Conservation (phyloP, 2,329 filamentous ascomycete species). For the Fusarium abutilonis region DNA sequence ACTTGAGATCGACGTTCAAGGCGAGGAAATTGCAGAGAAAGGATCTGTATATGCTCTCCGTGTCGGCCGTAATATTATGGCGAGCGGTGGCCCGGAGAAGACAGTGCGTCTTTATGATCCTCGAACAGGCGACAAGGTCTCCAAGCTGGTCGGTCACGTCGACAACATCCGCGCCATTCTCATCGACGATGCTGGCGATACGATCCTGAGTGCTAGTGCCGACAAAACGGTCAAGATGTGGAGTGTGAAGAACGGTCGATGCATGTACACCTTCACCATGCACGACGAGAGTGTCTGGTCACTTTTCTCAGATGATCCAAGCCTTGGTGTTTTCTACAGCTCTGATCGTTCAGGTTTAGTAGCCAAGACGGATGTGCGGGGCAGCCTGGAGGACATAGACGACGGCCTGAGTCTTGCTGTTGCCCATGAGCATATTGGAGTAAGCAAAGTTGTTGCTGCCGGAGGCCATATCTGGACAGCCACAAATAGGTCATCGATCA, state of each 20-base stretch:
- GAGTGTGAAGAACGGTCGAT: conserved; percentile 93
- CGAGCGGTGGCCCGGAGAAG: conserved; percentile 93
- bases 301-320: conserved; percentile 86
- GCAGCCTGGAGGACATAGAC: conserved; percentile 73
- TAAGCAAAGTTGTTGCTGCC: conserved; percentile 73
- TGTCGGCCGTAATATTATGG: conserved; percentile 81
- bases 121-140: conserved; percentile 86
- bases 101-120: conserved; percentile 93
- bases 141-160: conserved; percentile 96
- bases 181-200: conserved; percentile 87
- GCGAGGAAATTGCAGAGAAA: conserved; percentile 87
- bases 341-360: conserved; percentile 91
- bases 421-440: conserved; percentile 88
- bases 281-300: conserved; percentile 99
- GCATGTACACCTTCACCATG: conserved; percentile 99
- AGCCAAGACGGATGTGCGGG: conserved; percentile 93
- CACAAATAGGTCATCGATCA: conserved; percentile 89
- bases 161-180: conserved; percentile 93
- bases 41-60: conserved; percentile 94
- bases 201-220: conserved; percentile 91
- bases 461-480: conserved; percentile 89
- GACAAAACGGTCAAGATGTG: conserved; percentile 98
- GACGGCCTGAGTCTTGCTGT: conserved; percentile 91
- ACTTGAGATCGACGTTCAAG: conserved; percentile 84
- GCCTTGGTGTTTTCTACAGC: conserved; percentile 91